Percentiles rank a stretch among this genome's conserved stretches.
Conservation (phyloP, 2,329 filamentous ascomycete species). For the Cyanodermella asteris region DNA sequence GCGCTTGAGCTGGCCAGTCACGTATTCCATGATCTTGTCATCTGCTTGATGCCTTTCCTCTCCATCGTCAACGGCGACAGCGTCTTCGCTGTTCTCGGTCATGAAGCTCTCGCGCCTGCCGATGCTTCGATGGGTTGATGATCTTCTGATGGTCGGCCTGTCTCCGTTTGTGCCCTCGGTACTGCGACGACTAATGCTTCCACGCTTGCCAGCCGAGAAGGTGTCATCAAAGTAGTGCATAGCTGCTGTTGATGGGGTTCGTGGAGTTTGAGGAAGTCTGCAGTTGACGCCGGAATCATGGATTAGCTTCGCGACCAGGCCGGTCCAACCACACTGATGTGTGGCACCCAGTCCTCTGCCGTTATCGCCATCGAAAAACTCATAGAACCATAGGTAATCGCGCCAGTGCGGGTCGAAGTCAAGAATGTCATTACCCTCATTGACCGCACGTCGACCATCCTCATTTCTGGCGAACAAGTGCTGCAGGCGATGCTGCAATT, state of each 20-base stretch:
- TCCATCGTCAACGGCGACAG: slow-evolving; percentile 28
- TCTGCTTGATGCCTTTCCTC: slow-evolving; percentile 37
- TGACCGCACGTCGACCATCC: slow-evolving; percentile 71
- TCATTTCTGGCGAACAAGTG: slow-evolving; percentile 73
- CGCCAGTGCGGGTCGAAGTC: slow-evolving; percentile 89
- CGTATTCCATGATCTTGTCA: slow-evolving; percentile 57
- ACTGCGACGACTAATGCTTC: no score
- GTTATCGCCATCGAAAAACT: slow-evolving; percentile 87
- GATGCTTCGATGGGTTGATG: slow-evolving; percentile 65
- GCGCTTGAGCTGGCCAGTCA: slow-evolving; percentile 56
- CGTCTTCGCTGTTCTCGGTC: slow-evolving; percentile 16
- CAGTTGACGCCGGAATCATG: slow-evolving; percentile 87
- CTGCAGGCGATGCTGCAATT: slow-evolving; percentile 83
- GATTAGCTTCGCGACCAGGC: slow-evolving; percentile 86
- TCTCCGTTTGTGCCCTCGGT: slow-evolving; percentile 1
- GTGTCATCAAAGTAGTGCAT: slow-evolving; percentile 91
- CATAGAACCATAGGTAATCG: slow-evolving; percentile 85
- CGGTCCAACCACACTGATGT: slow-evolving; percentile 94
- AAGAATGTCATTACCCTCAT: slow-evolving; percentile 61
- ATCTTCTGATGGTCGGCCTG: slow-evolving; percentile 44
- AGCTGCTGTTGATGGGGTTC: slow-evolving; percentile 63
- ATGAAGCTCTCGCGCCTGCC: slow-evolving; percentile 64
- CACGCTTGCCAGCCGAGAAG: slow-evolving; percentile 28
- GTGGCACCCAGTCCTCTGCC: slow-evolving; percentile 77
- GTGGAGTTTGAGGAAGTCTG: slow-evolving; percentile 78